Base-by-base conservation (phyloP, 169 alveolate species). In the Cryptosporidium tyzzeri region DNA sequence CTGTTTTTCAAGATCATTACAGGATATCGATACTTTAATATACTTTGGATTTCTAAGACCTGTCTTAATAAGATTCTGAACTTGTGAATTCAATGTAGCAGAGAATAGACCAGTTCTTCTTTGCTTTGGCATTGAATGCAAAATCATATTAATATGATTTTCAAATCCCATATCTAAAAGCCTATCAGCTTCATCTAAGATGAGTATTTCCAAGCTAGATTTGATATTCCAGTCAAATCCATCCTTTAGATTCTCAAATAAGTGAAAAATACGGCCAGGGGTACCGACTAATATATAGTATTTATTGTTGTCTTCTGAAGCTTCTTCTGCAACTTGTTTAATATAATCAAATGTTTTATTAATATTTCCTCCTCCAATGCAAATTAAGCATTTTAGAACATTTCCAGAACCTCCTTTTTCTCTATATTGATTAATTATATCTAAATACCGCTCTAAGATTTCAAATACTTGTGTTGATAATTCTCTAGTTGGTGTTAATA, bases 161-260 rank as follows among this genome's bases (percentile, higher is more conserved):
- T 96, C 96, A 94, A 94, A 94, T 8, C 98, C 99, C 95, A 93
- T 91, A 85, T 96, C 98, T 73, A 97, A 75, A 71, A 97, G 91
- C 85, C 97, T 91, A 70, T 97, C 99, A 26, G 99, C 99, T 91
- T 97, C 99, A 89, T 97, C 99, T 70, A 97, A 93, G 12, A 93
- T 70, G 16, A 93, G 86, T 84, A 93, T 69, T 18, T 71, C 69
- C 29, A 93, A 67, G 39, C 62, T 44, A 39, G 85, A 74, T 68
- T 86, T 86, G 14, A 86, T 21, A 55, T 69, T 73, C 92, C 92
- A 86, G 29, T 86, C 91, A 62, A 51, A 91, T 35, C 86, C 91
- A 45, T 89, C 91, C 75, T 89, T 69, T 26, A 84, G 65, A 44
- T 31, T 62, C 29, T 95, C 93, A 48, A 93, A 80, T 31, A 96